Conservation (phyloP, 768 basidiomycete species). For the Leucosporidium yakuticum region DNA sequence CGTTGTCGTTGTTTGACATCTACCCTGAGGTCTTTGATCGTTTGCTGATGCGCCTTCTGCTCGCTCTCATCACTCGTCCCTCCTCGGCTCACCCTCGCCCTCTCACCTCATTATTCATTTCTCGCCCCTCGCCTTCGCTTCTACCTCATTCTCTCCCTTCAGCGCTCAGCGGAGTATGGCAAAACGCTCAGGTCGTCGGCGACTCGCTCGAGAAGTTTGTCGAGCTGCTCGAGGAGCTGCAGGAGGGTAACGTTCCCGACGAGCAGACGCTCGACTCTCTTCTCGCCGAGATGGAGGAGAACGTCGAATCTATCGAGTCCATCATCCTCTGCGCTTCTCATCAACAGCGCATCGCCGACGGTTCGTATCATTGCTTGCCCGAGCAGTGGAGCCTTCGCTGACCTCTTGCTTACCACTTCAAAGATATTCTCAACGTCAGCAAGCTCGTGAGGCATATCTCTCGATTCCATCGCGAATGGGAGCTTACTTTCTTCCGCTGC, state of each 20-base stretch:
- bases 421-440: constrained; percentile 28
- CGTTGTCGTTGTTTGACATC: not conserved
- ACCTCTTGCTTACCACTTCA: not conserved
- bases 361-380: not conserved
- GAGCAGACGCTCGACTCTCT: not conserved
- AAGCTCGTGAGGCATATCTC: constrained; percentile 8
- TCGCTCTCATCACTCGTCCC: too few species aligned
- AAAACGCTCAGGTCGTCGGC: constrained; percentile 29
- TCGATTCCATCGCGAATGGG: too few species aligned
- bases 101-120: not conserved
- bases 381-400: not conserved
- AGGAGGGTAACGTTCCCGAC: not conserved
- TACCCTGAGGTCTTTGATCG: not conserved
- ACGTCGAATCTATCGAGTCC: constrained; percentile 26
- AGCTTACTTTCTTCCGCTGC: not conserved
- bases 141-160: not conserved
- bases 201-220: constrained; percentile 23
- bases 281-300: constrained; percentile 25
- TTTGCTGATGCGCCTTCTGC: not conserved
- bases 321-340: constrained; percentile 33
- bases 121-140: too few species aligned
- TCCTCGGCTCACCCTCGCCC: not conserved
- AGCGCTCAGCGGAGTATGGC: constrained; percentile 18
- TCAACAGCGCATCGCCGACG: constrained; percentile 25
- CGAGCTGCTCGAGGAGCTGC: constrained; percentile 18